Conservation (phyloP, 371 early-diverging fungal species). For the Actinomortierella ambigua region DNA sequence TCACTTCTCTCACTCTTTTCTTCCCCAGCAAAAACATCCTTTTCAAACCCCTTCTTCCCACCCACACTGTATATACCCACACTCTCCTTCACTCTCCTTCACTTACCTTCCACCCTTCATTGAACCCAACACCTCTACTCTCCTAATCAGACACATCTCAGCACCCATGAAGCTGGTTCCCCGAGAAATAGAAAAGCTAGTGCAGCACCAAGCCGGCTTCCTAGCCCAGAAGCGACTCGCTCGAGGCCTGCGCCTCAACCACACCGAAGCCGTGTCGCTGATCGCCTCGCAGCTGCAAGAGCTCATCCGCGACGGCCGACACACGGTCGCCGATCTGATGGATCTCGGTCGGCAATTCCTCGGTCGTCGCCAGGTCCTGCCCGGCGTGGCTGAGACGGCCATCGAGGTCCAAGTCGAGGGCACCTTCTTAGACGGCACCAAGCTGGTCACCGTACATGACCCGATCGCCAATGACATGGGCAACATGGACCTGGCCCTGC, state of each 20-base stretch:
- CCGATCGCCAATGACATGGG: conserved; percentile 85
- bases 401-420: conserved; percentile 88
- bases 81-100: too few species aligned
- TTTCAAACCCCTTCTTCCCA: too few species aligned
- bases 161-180: conserved; percentile 73
- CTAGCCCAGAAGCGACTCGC: conserved; percentile 91
- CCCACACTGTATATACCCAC: too few species aligned
- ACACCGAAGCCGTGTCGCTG: conserved; percentile 84
- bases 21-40: too few species aligned
- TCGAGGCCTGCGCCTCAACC: conserved; percentile 85
- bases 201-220: conserved; percentile 80
- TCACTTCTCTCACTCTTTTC: too few species aligned
- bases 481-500: conserved; percentile 79
- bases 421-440: conserved; percentile 91
- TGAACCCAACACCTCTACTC: too few species aligned
- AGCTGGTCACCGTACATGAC: conserved; percentile 89
- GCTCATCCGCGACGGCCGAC: conserved; percentile 85
- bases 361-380: conserved; percentile 83
- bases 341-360: conserved; percentile 84
- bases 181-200: conserved; percentile 89
- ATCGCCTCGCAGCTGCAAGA: conserved; percentile 86
- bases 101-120: too few species aligned
- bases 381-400: conserved; percentile 69
- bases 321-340: conserved; percentile 89
- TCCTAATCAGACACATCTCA: too few species aligned